These are phyloP conservation scores for Apiotrichum domesticum DNA, from an alignment of 1,284 basidiomycete genomes.

Conservation along the genomic window DNA sequence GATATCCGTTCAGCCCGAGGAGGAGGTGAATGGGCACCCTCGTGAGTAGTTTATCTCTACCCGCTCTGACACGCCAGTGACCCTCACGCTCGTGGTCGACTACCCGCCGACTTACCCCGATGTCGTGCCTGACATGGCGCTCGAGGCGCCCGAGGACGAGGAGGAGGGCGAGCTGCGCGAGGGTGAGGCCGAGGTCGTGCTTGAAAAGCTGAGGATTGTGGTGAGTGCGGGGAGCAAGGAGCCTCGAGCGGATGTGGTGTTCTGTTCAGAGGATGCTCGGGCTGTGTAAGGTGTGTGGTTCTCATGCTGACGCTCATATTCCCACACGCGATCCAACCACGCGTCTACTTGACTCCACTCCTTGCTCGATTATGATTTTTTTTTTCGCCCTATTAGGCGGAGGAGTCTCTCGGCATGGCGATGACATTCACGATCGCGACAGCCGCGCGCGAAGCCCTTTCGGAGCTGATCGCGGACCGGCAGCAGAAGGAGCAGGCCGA, in stretches of 20 bases:
- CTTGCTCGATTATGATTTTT: too few relatives aligned
- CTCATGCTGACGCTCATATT: too few relatives aligned
- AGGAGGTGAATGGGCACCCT: constrained; percentile 43
- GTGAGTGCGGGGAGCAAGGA: constrained; percentile 51
- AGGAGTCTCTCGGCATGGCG: constrained; percentile 90
- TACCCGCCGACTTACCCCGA: constrained; percentile 70
- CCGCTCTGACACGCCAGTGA: constrained; percentile 54
- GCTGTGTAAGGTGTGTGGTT: too few relatives aligned
- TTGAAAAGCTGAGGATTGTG: constrained; percentile 58
- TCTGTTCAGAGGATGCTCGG: neutral
- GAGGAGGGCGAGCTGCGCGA: constrained; percentile 51
- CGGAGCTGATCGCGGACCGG: constrained; percentile 58
- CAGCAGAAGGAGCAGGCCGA: constrained; percentile 57
- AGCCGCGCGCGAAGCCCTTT: constrained; percentile 73
- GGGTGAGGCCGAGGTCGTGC: constrained; percentile 54
- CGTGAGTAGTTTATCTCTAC: too few relatives aligned
- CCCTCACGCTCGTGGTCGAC: constrained; percentile 62
- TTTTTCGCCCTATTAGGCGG: constrained; percentile 54
- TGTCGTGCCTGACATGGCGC: constrained; percentile 64
- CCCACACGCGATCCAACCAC: too few relatives aligned
- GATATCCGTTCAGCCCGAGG: constrained; percentile 85
- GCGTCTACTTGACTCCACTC: too few relatives aligned
- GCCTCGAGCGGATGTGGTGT: neutral
- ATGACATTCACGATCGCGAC: constrained; percentile 95
- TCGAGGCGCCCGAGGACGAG: constrained; percentile 60